phyloP scores from a whole-genome alignment of 352 stramenopile genomes.

The Poterioochromonas sp. region DNA sequence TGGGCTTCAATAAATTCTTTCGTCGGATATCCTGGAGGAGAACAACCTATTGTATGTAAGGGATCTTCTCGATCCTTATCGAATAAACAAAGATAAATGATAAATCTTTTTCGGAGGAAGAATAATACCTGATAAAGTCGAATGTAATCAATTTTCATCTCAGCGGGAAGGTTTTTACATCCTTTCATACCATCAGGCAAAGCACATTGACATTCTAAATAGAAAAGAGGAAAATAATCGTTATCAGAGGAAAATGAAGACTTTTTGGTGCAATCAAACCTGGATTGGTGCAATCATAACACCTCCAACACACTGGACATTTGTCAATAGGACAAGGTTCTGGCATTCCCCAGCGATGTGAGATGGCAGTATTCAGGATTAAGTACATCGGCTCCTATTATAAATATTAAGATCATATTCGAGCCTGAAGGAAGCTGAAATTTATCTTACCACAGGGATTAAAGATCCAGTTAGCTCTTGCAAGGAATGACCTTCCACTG shows the following conservation, averaged over 20 bases:
- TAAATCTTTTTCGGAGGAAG: conserved; percentile 38
- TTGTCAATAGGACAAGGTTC: conserved; percentile 50
- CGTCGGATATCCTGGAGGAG: conserved; percentile 37
- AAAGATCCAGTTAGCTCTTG: conserved; percentile 44
- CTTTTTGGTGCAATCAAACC: conserved; percentile 32
- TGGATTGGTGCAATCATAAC: conserved; percentile 42
- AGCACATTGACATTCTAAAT: conserved; percentile 32
- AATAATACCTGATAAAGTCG: conserved; percentile 48
- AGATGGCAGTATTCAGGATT: conserved; percentile 83
- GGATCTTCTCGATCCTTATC: conserved; percentile 41
- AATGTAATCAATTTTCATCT: conserved; percentile 74
- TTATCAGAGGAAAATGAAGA: conserved; percentile 45
- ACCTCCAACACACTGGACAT: conserved; percentile 52
- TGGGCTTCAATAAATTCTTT: conserved; percentile 44
- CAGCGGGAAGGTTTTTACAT: conserved; percentile 64
- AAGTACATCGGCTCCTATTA: conserved; percentile 78
- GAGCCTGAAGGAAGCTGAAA: neutral
- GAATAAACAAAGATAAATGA: neutral
- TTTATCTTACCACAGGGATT: conserved; percentile 47
- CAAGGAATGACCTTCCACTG: conserved; percentile 37
- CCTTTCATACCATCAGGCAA: conserved; percentile 48
- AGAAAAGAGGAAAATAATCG: neutral
- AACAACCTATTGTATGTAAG: conserved; percentile 44
- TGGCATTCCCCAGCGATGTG: conserved; percentile 65
- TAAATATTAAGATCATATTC: neutral